Conservation (phyloP, 805 yeast species). For the Candida boidinii region DNA sequence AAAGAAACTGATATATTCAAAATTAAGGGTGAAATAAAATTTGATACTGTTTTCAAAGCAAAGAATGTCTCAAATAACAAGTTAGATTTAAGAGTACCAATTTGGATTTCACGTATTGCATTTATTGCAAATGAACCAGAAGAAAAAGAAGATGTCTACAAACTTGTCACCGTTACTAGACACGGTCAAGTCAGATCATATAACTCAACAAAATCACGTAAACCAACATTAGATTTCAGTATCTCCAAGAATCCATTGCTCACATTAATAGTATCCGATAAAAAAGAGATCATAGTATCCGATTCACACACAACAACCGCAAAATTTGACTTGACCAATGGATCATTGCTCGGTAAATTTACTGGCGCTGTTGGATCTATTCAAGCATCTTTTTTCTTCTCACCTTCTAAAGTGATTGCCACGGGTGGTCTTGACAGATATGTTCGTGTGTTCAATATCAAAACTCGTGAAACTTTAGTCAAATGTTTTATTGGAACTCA, state of each 20-base stretch:
- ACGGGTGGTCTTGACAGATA: constrained; percentile 88
- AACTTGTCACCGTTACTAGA: constrained; percentile 58
- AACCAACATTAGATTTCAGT: constrained; percentile 54
- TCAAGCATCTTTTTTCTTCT: constrained; percentile 25
- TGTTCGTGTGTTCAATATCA: constrained; percentile 63
- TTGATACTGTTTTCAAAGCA: constrained; percentile 48
- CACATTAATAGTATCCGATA: constrained; percentile 26
- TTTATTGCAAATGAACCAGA: constrained; percentile 27
- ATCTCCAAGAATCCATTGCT: constrained; percentile 47
- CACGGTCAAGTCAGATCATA: constrained; percentile 73
- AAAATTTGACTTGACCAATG: constrained; percentile 40
- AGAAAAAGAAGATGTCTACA: constrained; percentile 30
- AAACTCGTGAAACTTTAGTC: constrained; percentile 48
- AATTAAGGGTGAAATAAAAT: constrained; percentile 13
- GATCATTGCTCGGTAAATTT: constrained; percentile 58
- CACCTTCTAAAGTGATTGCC: constrained; percentile 39
- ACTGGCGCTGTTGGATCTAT: constrained; percentile 75
- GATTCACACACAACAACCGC: constrained; percentile 65
- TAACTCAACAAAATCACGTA: constrained; percentile 56
- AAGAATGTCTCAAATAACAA: constrained; percentile 78
- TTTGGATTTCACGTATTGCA: constrained; percentile 60
- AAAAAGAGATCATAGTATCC: constrained; percentile 49
- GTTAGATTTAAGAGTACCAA: constrained; percentile 72
- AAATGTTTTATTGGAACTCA: constrained; percentile 76
- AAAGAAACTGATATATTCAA: constrained; percentile 4